Evolutionary conservation across 768 basidiomycete species (phyloP).

Genomic region (Imleria badia): DNA sequence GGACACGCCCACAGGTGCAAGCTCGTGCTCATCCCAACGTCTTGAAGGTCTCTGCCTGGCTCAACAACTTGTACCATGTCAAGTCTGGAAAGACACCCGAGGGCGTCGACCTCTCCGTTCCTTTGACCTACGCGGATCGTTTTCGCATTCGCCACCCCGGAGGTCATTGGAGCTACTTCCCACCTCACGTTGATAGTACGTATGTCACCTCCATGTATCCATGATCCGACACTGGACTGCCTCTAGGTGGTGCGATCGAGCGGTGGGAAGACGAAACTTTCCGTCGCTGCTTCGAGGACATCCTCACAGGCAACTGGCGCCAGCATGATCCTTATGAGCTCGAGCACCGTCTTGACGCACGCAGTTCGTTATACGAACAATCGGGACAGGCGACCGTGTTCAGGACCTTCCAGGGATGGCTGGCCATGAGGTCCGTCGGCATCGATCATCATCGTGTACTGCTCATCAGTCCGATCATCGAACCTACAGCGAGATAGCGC

Average conservation of each 20-base stretch:
- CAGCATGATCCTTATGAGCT: slow-evolving; percentile 68
- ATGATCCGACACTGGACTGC: neutral
- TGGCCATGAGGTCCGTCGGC: slow-evolving; percentile 55
- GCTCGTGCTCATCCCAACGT: slow-evolving; percentile 69
- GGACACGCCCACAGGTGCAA: slow-evolving; percentile 58
- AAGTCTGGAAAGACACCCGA: slow-evolving; percentile 39
- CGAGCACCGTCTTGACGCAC: slow-evolving; percentile 56
- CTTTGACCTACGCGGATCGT: slow-evolving; percentile 70
- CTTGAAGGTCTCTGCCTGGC: slow-evolving; percentile 53
- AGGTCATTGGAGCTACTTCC: slow-evolving; percentile 50
- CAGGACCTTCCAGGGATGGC: slow-evolving; percentile 77
- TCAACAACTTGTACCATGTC: slow-evolving; percentile 61
- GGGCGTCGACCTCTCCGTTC: slow-evolving; percentile 59
- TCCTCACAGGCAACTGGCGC: slow-evolving; percentile 62
- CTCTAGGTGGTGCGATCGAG: slow-evolving; percentile 67
- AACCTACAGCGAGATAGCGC: slow-evolving; percentile 54
- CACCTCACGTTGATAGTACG: slow-evolving; percentile 53
- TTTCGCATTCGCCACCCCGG: slow-evolving; percentile 75
- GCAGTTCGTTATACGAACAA: slow-evolving; percentile 61
- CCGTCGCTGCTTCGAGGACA: slow-evolving; percentile 58
- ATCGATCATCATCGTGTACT: neutral
- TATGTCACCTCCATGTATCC: slow-evolving; percentile 30
- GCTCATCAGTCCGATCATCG: neutral
- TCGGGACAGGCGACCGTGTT: slow-evolving; percentile 54
- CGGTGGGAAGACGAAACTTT: slow-evolving; percentile 67